Base-by-base conservation (phyloP, 352 stramenopile species). In the Aphanomyces stellatus region DNA sequence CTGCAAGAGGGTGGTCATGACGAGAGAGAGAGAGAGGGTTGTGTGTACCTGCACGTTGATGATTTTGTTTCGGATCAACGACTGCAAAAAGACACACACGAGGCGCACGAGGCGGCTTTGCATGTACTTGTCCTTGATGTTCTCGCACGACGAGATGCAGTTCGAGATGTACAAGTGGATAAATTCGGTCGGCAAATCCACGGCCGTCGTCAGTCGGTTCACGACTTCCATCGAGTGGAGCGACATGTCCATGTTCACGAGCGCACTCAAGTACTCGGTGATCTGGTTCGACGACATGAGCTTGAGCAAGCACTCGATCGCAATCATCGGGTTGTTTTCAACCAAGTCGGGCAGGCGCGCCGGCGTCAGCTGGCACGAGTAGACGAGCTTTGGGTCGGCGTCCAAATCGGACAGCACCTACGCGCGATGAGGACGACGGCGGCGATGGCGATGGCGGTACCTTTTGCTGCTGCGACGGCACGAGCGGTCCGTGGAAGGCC, bases 181-280 rank as follows among this genome's bases (percentile, higher is more conserved):
- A 73, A 99, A 99, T 78, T 99, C 96, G 7, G 94, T 96, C 69
- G 97, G 96, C 53, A 98, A 74, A 70, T 96, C 81, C 46, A 96
- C 88, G n/a, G 82, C 82, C 34, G 90, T 97, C 25, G 90, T 97
- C 49, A 97, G 69, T 34, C 90, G 87, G 75, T 98, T 98, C 77
- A 98, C 91, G 25, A 98, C 91, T 74, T 99, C 96, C 96, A 99
- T 99, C 63, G 88, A 98, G 75, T 99, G 96, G 19, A 99, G 82
- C 34, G 88, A 98, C 95, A 99, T 99, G 71, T 99, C 96, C 96
- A 99, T 99, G 66, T 97, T 96, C 64, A 99, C 96, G 48, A 99
- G 83, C 28, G 91, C 94, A 57, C 87, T 97, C 46, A 99, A 80
- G 80, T 98, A 99, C 77, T 98, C 93, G 64, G 95, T 98, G 73